phyloP scores from a whole-genome alignment of 257 asterid species.

The Cynanchum wilfordii region DNA sequence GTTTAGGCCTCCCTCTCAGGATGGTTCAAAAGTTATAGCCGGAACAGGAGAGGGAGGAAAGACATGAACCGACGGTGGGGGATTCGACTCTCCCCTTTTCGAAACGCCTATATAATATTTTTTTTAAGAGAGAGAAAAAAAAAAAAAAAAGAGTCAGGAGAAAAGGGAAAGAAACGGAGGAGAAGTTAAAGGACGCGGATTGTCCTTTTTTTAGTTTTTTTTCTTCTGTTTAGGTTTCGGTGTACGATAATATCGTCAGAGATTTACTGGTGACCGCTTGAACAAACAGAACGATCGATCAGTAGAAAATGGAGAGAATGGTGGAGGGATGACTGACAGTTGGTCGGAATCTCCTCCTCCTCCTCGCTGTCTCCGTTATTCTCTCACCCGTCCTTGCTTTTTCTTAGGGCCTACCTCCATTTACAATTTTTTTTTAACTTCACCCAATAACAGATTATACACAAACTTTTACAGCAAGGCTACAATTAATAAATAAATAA shows the following conservation, averaged over 20 bases:
- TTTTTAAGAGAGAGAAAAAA: not conserved
- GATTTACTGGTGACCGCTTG: not conserved
- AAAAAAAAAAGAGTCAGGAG: not conserved
- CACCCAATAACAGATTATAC: no score
- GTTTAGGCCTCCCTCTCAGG: constrained; percentile 12
- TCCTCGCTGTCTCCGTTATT: constrained; percentile 5
- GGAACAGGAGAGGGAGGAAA: constrained; percentile 15
- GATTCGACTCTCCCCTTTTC: constrained; percentile 9
- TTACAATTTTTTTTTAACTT: no score
- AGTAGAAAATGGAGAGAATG: not conserved
- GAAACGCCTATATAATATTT: not conserved
- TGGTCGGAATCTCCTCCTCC: constrained; percentile 3
- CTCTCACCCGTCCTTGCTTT: not conserved
- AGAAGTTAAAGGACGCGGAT: not conserved
- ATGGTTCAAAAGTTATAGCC: not conserved
- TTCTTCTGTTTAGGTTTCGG: not conserved
- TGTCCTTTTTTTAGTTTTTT: not conserved
- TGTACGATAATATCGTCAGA: not conserved
- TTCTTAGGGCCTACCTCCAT: no score
- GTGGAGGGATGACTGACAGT: constrained; percentile 3
- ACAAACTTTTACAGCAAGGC: no score
- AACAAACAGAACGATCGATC: not conserved
- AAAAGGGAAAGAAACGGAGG: constrained; percentile 9
- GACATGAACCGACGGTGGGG: constrained; percentile 9
- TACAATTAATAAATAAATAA: no score